A percentile compares a stretch with the other conserved stretches of the same genome.
phyloP scores from a whole-genome alignment of 2,329 filamentous ascomycete species.

The Hypoxylon sp. region DNA sequence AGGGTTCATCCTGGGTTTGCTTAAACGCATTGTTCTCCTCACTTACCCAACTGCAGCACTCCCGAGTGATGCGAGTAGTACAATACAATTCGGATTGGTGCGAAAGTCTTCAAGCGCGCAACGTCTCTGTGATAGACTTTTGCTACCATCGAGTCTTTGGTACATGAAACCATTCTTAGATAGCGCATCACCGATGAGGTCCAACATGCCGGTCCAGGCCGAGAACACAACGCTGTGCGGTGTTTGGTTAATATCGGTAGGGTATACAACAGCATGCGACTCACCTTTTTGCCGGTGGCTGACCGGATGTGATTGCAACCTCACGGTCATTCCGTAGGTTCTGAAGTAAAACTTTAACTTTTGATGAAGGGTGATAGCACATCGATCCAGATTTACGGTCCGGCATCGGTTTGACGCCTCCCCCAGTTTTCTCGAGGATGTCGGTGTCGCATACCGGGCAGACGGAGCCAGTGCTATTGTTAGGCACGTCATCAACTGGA shows the following conservation, averaged over 20 bases:
- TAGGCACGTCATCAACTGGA: neutral
- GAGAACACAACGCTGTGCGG: conserved; percentile 31
- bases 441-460: conserved; percentile 22
- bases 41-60: conserved; percentile 38
- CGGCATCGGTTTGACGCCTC: neutral
- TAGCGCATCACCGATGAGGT: conserved; percentile 30
- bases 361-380: conserved; percentile 30
- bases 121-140: conserved; percentile 17
- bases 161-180: conserved; percentile 21
- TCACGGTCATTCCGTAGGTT: conserved; percentile 24
- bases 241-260: neutral
- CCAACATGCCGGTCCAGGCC: conserved; percentile 33
- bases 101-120: conserved; percentile 29
- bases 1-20: neutral
- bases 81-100: conserved; percentile 8
- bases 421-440: neutral
- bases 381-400: neutral
- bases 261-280: neutral
- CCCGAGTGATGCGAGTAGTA: conserved; percentile 34
- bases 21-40: neutral
- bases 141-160: conserved; percentile 35
- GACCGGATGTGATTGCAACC: neutral
- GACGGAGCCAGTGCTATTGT: neutral
- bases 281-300: conserved; percentile 26
- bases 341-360: conserved; percentile 29